Percentiles rank a stretch among this genome's conserved stretches.
Conservation (phyloP, 352 stramenopile species). For the Phytophthora vignae region DNA sequence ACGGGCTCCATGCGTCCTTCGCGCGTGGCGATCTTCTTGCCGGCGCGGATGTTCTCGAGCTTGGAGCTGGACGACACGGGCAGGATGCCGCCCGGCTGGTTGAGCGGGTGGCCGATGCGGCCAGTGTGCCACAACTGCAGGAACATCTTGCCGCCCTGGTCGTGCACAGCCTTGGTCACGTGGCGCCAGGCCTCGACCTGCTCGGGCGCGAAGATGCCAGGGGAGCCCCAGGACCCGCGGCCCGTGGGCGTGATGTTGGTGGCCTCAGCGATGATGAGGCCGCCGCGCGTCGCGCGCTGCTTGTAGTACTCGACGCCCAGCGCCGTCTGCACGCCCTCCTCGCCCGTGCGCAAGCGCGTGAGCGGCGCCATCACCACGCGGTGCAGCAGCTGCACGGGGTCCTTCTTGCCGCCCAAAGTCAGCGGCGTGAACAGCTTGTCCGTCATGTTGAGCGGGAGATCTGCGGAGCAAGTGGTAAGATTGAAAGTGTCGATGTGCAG, state of each 20-base stretch:
- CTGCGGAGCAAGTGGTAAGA: slow-evolving; percentile 7
- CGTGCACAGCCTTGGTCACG: slow-evolving; percentile 75
- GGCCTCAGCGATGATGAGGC: slow-evolving; percentile 69
- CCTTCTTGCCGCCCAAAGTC: slow-evolving; percentile 62
- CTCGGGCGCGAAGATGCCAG: slow-evolving; percentile 61
- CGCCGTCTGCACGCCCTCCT: slow-evolving; percentile 47
- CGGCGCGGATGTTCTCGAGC: slow-evolving; percentile 36
- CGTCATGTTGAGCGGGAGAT: slow-evolving; percentile 16
- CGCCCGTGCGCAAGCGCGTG: slow-evolving; percentile 52
- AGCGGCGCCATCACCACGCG: slow-evolving; percentile 77
- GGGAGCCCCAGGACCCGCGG: slow-evolving; percentile 56
- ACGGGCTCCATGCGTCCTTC: slow-evolving; percentile 52
- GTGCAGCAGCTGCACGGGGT: slow-evolving; percentile 61
- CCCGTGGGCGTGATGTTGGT: slow-evolving; percentile 61
- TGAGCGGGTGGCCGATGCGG: slow-evolving; percentile 70
- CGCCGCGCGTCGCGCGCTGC: slow-evolving; percentile 61
- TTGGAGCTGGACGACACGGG: slow-evolving; percentile 69
- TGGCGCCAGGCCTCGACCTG: slow-evolving; percentile 63
- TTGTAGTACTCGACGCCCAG: slow-evolving; percentile 68
- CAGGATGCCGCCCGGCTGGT: slow-evolving; percentile 63
- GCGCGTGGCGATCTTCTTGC: slow-evolving; percentile 53
- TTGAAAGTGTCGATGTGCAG: slow-evolving; percentile 8
- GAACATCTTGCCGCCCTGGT: slow-evolving; percentile 80
- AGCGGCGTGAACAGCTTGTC: slow-evolving; percentile 72
- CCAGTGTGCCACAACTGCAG: slow-evolving; percentile 91